phyloP scores from a whole-genome alignment of 176 grass and related monocot species.

The Sorghum bicolor region DNA sequence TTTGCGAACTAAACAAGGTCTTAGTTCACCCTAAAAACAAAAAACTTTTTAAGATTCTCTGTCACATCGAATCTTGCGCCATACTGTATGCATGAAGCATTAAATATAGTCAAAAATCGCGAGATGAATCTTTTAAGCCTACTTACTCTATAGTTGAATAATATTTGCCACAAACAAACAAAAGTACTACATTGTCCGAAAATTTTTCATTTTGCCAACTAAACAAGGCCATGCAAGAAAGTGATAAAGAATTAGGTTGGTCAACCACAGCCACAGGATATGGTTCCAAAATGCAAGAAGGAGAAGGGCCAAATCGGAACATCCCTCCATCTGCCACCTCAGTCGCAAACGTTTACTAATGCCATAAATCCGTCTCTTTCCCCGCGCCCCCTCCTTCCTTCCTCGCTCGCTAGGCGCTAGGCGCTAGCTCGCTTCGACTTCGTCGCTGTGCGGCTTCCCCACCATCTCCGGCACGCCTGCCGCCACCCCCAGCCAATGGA shows the following conservation, averaged over 20 bases:
- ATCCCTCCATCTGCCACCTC: neutral
- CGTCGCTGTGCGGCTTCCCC: constrained; percentile 23
- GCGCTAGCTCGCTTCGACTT: constrained; percentile 10
- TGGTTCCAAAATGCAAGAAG: neutral
- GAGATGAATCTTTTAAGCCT: too few relatives aligned
- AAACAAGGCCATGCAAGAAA: too few relatives aligned
- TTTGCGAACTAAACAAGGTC: too few relatives aligned
- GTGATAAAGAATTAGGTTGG: neutral
- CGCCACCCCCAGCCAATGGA: constrained; percentile 45
- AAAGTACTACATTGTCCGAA: too few relatives aligned
- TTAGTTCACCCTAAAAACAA: too few relatives aligned
- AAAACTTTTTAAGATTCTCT: too few relatives aligned
- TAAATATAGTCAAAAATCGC: too few relatives aligned
- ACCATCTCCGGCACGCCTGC: neutral
- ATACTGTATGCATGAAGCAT: too few relatives aligned
- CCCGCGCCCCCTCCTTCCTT: neutral
- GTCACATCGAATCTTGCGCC: too few relatives aligned
- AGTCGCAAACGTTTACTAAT: constrained; percentile 10
- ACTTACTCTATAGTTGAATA: too few relatives aligned
- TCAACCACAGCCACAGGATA: neutral
- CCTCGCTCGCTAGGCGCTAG: neutral
- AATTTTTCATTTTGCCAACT: too few relatives aligned
- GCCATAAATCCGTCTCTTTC: neutral
- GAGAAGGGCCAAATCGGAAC: neutral
- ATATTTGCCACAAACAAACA: too few relatives aligned